Conservation (phyloP, 768 basidiomycete genomes). For the Mycena alexandri region DNA sequence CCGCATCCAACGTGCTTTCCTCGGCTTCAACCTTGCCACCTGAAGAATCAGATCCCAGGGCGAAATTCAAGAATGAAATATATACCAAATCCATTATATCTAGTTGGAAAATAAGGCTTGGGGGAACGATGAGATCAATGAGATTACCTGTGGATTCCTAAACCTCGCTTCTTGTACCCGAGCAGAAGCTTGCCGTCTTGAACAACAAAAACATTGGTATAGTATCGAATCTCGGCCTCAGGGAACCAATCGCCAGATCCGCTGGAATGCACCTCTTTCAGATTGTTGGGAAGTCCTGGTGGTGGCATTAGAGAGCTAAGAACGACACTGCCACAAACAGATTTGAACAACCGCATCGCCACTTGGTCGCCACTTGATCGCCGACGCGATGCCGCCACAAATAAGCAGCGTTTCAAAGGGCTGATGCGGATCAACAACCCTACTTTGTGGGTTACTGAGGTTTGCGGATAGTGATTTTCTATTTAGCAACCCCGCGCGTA, state of each 20-base stretch:
- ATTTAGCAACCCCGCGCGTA: too few relatives aligned
- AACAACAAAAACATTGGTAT: slow-evolving; percentile 80
- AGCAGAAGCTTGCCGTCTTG: slow-evolving; percentile 72
- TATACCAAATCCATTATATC: slow-evolving; percentile 88
- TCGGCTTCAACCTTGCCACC: slow-evolving; percentile 85
- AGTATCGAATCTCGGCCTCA: slow-evolving; percentile 48
- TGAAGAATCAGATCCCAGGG: slow-evolving; percentile 32
- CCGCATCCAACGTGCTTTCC: slow-evolving; percentile 78
- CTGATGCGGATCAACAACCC: too few relatives aligned
- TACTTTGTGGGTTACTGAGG: too few relatives aligned
- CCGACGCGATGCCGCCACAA: too few relatives aligned
- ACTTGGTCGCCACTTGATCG: too few relatives aligned
- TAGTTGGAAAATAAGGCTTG: slow-evolving; percentile 43
- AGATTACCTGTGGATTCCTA: slow-evolving; percentile 72
- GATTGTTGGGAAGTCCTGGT: slow-evolving; percentile 19
- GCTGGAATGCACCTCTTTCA: slow-evolving; percentile 9
- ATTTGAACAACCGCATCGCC: slow-evolving; percentile 4
- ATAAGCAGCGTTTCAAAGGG: too few relatives aligned
- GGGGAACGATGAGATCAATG: slow-evolving; percentile 1
- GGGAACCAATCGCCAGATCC: slow-evolving; percentile 36
- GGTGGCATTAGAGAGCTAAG: slow-evolving; percentile 15
- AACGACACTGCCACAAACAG: neutral
- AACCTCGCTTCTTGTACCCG: slow-evolving; percentile 85
- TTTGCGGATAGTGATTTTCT: too few relatives aligned
- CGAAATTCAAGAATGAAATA: neutral